Evolutionary conservation across 192 early-diverging fungal genomes (phyloP).

Genomic region (Geosiphon pyriformis): DNA sequence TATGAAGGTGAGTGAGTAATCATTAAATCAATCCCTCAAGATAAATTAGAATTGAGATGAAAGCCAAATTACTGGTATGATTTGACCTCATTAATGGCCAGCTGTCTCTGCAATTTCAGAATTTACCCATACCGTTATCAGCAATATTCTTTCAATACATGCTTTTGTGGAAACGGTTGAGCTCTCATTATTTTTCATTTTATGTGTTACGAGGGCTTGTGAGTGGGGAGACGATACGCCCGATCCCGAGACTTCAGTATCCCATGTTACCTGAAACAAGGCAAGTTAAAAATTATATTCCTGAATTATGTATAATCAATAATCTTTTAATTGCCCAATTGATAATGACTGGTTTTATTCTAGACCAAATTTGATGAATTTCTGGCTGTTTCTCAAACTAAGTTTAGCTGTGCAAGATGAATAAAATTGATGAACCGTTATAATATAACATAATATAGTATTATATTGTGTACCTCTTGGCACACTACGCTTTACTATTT

Average conservation of each 20-base stretch:
- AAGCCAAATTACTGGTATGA: background rate
- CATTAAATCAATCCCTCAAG: background rate
- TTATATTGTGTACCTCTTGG: too few relatives aligned
- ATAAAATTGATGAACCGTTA: constrained; percentile 3
- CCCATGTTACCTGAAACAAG: constrained; percentile 68
- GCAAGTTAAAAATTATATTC: constrained; percentile 20
- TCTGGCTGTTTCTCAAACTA: constrained; percentile 20
- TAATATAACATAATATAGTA: background rate
- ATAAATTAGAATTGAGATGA: background rate
- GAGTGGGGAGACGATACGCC: constrained; percentile 72
- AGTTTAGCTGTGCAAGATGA: constrained; percentile 19
- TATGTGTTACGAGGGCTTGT: constrained; percentile 70
- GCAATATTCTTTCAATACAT: constrained; percentile 92
- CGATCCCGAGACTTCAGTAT: constrained; percentile 76
- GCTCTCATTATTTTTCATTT: constrained; percentile 73
- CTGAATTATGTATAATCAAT: background rate
- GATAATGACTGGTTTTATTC: background rate
- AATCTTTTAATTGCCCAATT: background rate
- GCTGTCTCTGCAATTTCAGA: constrained; percentile 41
- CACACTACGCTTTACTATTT: too few relatives aligned
- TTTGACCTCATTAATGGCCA: too few relatives aligned
- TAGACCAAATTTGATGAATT: constrained; percentile 21
- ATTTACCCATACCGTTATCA: constrained; percentile 63
- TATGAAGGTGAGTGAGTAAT: constrained; percentile 25
- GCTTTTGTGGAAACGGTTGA: constrained; percentile 74